A percentile compares a stretch with the other conserved stretches of the same genome.
Conservation (phyloP, 768 basidiomycete species). For the Macrolepiota fuliginosa region DNA sequence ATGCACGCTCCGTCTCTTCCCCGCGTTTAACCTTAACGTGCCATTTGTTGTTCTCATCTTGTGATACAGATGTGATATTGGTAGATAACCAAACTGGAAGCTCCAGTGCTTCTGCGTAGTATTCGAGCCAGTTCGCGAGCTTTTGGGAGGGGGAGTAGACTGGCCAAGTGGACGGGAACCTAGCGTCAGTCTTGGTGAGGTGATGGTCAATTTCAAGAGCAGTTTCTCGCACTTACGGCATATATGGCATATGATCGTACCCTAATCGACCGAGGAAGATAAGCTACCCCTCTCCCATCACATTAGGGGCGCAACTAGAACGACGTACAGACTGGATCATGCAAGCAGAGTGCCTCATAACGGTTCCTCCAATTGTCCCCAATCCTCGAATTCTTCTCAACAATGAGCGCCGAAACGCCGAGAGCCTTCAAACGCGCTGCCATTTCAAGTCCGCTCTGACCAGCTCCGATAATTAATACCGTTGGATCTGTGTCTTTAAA, state of each 20-base stretch:
- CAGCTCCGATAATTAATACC: constrained; percentile 56
- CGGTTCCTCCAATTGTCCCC: constrained; percentile 65
- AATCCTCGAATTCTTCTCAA: constrained; percentile 53
- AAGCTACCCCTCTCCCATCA: not conserved
- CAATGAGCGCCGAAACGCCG: constrained; percentile 48
- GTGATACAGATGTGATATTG: constrained; percentile 33
- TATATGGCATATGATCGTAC: constrained; percentile 19
- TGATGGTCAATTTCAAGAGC: not conserved
- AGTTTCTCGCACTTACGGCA: constrained; percentile 15
- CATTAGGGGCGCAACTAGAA: not conserved
- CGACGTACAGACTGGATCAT: constrained; percentile 53
- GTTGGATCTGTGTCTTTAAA: constrained; percentile 46
- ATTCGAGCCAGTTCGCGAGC: constrained; percentile 64
- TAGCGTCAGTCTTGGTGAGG: constrained; percentile 15
- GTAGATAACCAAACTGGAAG: constrained; percentile 62
- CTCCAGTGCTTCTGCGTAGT: constrained; percentile 57
- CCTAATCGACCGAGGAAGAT: constrained; percentile 26
- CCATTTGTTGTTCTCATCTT: constrained; percentile 41
- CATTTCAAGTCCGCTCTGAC: constrained; percentile 59
- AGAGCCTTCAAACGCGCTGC: constrained; percentile 60
- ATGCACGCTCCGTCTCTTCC: constrained; percentile 26
- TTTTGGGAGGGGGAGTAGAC: constrained; percentile 52
- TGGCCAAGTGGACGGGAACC: constrained; percentile 61
- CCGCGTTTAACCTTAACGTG: constrained; percentile 32
- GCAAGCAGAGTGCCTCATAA: constrained; percentile 56